Conservation (phyloP, 176 grass and related monocot genomes). For the Triticum urartu region DNA sequence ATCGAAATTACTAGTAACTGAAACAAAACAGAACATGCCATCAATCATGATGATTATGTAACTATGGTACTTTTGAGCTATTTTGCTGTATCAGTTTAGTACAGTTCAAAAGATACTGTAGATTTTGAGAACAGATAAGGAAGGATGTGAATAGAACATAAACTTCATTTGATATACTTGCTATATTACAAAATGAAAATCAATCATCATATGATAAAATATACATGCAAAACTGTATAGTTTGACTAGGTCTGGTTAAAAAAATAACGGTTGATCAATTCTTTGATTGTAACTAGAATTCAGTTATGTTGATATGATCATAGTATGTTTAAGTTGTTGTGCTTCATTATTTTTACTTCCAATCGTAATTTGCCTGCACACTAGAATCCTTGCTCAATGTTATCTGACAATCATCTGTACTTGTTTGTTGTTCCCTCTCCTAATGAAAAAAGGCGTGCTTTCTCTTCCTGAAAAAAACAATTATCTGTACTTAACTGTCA, state of each 20-base stretch:
- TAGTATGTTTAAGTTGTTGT: not conserved
- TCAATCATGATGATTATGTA: too few relatives aligned
- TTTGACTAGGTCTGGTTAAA: not conserved
- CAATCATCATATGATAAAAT: not conserved
- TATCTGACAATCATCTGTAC: not conserved
- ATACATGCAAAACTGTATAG: not conserved
- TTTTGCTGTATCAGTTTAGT: too few relatives aligned
- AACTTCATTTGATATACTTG: not conserved
- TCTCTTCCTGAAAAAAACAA: not conserved
- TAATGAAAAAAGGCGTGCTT: too few relatives aligned
- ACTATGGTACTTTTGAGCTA: too few relatives aligned
- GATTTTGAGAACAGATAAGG: not conserved
- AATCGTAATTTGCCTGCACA: not conserved
- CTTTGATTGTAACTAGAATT: not conserved
- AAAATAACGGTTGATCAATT: not conserved
- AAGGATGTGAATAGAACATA: not conserved
- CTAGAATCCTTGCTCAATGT: not conserved
- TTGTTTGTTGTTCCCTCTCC: too few relatives aligned
- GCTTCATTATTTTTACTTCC: not conserved
- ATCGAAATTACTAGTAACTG: not conserved
- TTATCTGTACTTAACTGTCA: not conserved
- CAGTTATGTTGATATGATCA: not conserved
- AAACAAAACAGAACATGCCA: not conserved
- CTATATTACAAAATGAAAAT: not conserved
- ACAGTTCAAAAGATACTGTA: too few relatives aligned